Evolutionary conservation across 352 stramenopile genomes (phyloP), one percentile per base, ranked within the genome.

Genomic region (Globisporangium recalcitrans): DNA sequence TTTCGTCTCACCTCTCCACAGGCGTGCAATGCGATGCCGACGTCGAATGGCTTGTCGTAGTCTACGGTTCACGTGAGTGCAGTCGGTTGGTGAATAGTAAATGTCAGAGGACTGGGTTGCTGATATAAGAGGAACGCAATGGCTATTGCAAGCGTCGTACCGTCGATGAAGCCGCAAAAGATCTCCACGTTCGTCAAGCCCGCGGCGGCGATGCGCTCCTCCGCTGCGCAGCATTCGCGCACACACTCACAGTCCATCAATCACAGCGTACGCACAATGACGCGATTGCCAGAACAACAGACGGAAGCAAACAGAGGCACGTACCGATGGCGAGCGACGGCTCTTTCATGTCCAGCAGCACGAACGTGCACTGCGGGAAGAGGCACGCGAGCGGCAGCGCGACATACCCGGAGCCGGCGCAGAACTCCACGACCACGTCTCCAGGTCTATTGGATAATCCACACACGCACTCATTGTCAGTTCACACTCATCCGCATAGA

Each of bases 351-450:
- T 93, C 85, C 6, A 92, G 71, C 22, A 93, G 59, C 24, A 92
- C 80, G 60, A 93, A 91, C 32, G 63, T 85, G 65, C 82, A 91
- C 56, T 87, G 68, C 2, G 79, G 80, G 31, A 89, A 91, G 36
- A 91, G 69, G 58, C 72, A 90, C 58, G 85, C 82, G 29, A 92
- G 74, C 29, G 85, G 85, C 42, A 93, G 58, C 38, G 81, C 80
- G 13, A 91, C 80, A 59, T 93, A 91, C 21, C 85, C 85, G 3
- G 80, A 90, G 29, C 82, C 82, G 4, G 80, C 80, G 32, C 85
- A 93, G 63, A 93, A 93, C 77, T 93, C 85, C 27, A 93, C 85
- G 14, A 93, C 80, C 7, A 85, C 70, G 60, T 91, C 80, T 10
- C 81, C 85, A 54, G 81, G 72, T 52, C 83, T 91, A 57, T 19